These are phyloP conservation scores for Solanum corneliomulleri DNA, from an alignment of 257 asterid species.

Conservation along the genomic window DNA sequence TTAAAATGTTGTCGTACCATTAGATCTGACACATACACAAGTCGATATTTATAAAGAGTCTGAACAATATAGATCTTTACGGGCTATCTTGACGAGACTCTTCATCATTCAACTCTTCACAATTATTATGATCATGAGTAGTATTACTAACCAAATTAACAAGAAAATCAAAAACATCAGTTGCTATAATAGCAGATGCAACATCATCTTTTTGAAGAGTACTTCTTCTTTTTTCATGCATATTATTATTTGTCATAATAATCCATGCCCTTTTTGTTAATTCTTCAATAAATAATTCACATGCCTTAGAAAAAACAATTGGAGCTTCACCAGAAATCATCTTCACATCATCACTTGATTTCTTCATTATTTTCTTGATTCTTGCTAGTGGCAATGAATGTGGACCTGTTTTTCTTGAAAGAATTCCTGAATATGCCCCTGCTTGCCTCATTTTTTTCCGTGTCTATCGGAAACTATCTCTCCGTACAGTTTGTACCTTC, in stretches of 20 bases:
- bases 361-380: conserved; percentile 66
- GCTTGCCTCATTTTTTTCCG: conserved; percentile 32
- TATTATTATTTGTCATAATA: conserved; percentile 7
- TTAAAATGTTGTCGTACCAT: neutral
- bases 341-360: conserved; percentile 60
- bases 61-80: neutral
- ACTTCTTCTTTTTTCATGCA: conserved; percentile 46
- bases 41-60: neutral
- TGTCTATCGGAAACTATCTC: neutral
- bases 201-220: conserved; percentile 67
- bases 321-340: conserved; percentile 92
- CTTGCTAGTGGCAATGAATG: conserved; percentile 72
- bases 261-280: conserved; percentile 56
- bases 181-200: conserved; percentile 53
- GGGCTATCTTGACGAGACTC: neutral
- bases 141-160: conserved; percentile 23
- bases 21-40: neutral
- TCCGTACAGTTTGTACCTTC: neutral
- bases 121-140: conserved; percentile 2
- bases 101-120: neutral
- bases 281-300: conserved; percentile 66
- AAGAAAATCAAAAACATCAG: conserved; percentile 74
- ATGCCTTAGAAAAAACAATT: conserved; percentile 58
- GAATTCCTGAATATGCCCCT: conserved; percentile 55
- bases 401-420: conserved; percentile 46